These are phyloP conservation scores for Mortierella sp. DNA, from an alignment of 371 early-diverging fungal species.

Conservation along the genomic window DNA sequence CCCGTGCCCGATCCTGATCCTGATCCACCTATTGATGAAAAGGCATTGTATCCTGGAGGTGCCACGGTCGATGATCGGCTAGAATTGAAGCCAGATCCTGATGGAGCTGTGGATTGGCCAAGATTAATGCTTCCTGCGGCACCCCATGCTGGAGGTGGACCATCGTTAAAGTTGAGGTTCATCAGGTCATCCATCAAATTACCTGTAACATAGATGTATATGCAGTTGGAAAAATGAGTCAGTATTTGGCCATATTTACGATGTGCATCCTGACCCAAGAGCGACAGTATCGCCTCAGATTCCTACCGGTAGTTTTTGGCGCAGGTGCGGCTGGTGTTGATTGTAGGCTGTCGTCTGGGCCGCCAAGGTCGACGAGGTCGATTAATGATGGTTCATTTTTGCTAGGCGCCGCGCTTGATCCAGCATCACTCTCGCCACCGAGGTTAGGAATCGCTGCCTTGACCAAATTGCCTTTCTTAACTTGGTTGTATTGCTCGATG, in stretches of 20 bases:
- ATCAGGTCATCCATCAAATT: constrained; percentile 55
- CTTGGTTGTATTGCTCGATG: constrained; percentile 79
- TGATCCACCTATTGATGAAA: constrained; percentile 21
- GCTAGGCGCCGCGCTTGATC: constrained; percentile 20
- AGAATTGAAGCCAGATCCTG: constrained; percentile 11
- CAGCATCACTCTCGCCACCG: constrained; percentile 31
- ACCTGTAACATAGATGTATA: constrained; percentile 7
- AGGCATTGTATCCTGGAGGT: constrained; percentile 30
- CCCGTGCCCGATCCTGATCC: constrained; percentile 20
- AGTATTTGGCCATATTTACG: background rate
- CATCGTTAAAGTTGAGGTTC: constrained; percentile 54
- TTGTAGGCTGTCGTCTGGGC: constrained; percentile 17
- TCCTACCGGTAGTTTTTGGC: constrained; percentile 20
- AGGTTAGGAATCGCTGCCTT: constrained; percentile 52
- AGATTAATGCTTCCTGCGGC: constrained; percentile 53
- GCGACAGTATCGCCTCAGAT: background rate
- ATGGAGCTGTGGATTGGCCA: constrained; percentile 18
- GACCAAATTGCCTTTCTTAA: constrained; percentile 72
- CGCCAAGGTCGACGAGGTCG: constrained; percentile 40
- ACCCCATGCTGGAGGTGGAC: constrained; percentile 55
- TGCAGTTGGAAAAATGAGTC: background rate
- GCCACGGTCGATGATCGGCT: constrained; percentile 5
- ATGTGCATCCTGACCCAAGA: background rate
- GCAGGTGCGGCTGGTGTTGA: constrained; percentile 14
- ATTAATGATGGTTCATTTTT: constrained; percentile 37